Evolutionary conservation across 768 basidiomycete genomes (phyloP), one percentile per base, ranked within the genome.

Genomic region (Lentinula raphanica): DNA sequence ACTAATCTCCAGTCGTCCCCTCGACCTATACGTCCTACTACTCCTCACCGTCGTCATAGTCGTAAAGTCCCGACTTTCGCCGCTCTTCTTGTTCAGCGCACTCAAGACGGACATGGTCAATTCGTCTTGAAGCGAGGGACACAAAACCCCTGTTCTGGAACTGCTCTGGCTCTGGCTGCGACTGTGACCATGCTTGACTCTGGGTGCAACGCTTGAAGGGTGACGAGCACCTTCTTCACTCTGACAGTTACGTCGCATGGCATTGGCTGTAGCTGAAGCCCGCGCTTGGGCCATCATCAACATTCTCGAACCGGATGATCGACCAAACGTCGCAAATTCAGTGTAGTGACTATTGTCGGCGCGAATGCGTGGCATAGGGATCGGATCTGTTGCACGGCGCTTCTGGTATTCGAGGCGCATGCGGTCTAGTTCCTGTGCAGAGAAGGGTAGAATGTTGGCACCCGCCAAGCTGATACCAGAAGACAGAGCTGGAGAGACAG

Each of bases 321-420:
- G 51, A 7, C 51, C 51, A 11, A 53, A n/a, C n/a, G 51, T 53
- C 35, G 51, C 51, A 13, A 19, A 7, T 4, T 53, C 23, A 5
- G 32, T 32, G 36, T 36, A 38, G n/a, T n/a, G n/a, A 5, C 32
- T 19, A 35, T 35, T 50, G 17, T 2, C 23, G 21, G 23, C 13
- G 13, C 36, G 51, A 17, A 5, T 53, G 15, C 35, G 8, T 6
- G 51, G 51, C 27, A 35, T 32, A 31, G 49, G 51, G 8, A 53
- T 36, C 23, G 35, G 51, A 39, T 53, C 36, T 27, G 51, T 53
- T 19, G 36, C 51, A 27, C 51, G 51, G 39, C 36, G 51, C 7
- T 53, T 39, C 21, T 38, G 32, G 39, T 39, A 39, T 36, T 53
- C 51, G 28, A 27, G 38, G 25, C 51, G 51, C 51, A 53, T 53